Conservation (phyloP, 225 moss, liverwort and hornwort species). For the Thuidium tamariscinum region DNA sequence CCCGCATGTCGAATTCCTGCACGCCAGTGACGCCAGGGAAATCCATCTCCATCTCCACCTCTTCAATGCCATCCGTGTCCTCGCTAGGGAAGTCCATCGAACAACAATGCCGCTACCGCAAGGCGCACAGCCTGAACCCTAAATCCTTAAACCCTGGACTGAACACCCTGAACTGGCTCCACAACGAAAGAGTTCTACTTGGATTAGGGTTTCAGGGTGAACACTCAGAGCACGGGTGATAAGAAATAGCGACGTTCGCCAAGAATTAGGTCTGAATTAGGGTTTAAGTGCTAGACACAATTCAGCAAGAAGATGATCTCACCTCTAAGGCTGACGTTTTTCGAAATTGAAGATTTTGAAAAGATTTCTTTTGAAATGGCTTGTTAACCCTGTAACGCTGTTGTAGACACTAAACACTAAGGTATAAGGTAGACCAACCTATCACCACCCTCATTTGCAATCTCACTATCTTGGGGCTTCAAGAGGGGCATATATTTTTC, state of each 20-base stretch:
- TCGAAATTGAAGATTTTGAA: too few species aligned
- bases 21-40: constrained; percentile 18
- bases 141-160: background rate
- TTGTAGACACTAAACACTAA: too few species aligned
- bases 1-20: constrained; percentile 35
- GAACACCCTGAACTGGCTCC: background rate
- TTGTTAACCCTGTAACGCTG: too few species aligned
- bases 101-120: background rate
- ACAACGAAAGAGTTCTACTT: background rate
- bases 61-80: constrained; percentile 10
- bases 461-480: too few species aligned
- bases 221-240: too few species aligned
- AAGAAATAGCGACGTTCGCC: too few species aligned
- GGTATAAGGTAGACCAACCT: too few species aligned
- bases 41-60: background rate
- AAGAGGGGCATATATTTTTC: too few species aligned
- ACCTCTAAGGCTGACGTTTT: background rate
- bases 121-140: background rate
- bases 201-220: background rate
- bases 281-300: background rate
- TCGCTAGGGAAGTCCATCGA: constrained; percentile 8
- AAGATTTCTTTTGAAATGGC: too few species aligned
- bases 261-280: background rate
- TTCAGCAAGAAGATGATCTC: background rate
- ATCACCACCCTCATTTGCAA: too few species aligned